Percentiles rank a stretch among this genome's conserved stretches.
Evolutionary conservation across 306 rosid genomes (phyloP).

Genomic region (Alnus rubra): DNA sequence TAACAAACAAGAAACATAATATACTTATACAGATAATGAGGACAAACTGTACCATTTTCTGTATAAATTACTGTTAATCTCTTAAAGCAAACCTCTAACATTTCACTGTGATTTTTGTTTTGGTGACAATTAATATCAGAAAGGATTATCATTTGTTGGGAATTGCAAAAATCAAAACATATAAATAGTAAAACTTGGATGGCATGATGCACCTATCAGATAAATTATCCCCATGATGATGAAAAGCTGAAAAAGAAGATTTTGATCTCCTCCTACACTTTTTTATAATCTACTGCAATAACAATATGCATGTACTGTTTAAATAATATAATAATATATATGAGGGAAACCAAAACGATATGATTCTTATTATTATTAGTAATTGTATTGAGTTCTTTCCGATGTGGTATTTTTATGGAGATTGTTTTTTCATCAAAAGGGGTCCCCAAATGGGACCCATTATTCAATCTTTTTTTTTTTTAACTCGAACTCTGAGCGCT

Average conservation of each 20-base stretch:
- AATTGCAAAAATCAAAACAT: conserved; percentile 23
- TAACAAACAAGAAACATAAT: not conserved
- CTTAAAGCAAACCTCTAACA: not conserved
- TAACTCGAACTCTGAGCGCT: conserved; percentile 27
- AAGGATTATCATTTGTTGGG: conserved; percentile 26
- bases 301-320: conserved; percentile 31
- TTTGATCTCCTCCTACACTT: conserved; percentile 24
- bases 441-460: conserved; percentile 37
- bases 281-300: conserved; percentile 5
- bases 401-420: conserved; percentile 16
- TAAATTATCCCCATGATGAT: conserved; percentile 16
- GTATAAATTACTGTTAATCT: not conserved
- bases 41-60: no score
- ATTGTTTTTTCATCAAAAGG: conserved; percentile 25
- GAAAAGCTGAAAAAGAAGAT: conserved; percentile 41
- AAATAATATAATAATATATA: conserved; percentile 6
- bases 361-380: conserved; percentile 24
- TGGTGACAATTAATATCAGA: conserved; percentile 10
- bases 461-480: conserved; percentile 26
- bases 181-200: conserved; percentile 23
- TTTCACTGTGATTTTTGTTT: not conserved
- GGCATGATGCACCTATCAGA: conserved; percentile 30
- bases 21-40: no score
- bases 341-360: conserved; percentile 11
- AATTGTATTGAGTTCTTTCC: conserved; percentile 18